Conservation (phyloP, 164 flowering plant genomes). For the Akebia trifoliata region DNA sequence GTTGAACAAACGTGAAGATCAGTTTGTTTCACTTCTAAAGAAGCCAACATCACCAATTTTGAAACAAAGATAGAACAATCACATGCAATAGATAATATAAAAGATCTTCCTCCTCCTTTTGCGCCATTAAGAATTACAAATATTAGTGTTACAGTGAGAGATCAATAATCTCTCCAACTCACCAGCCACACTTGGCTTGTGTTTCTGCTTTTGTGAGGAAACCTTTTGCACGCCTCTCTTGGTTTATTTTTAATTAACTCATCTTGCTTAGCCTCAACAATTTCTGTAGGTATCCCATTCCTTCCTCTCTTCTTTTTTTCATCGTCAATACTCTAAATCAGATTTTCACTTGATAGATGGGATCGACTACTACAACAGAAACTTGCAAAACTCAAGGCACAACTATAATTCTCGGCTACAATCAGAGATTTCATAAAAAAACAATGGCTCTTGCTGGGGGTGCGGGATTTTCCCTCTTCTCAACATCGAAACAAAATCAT, state of each 20-base stretch:
- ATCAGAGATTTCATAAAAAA: too few relatives aligned
- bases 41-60: not conserved
- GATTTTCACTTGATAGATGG: too few relatives aligned
- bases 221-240: slow-evolving; percentile 72
- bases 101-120: not conserved
- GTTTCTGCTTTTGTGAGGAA: slow-evolving; percentile 89
- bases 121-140: not conserved
- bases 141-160: too few relatives aligned
- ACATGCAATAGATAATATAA: not conserved
- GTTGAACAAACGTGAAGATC: not conserved
- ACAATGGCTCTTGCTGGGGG: too few relatives aligned
- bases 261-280: slow-evolving; percentile 96
- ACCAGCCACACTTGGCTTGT: slow-evolving; percentile 98
- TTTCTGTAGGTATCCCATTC: slow-evolving; percentile 55
- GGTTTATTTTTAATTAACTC: slow-evolving; percentile 89
- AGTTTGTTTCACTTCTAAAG: not conserved
- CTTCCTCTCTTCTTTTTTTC: slow-evolving; percentile 71
- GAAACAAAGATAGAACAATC: not conserved
- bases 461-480: too few relatives aligned
- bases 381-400: too few relatives aligned
- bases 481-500: too few relatives aligned
- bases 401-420: too few relatives aligned
- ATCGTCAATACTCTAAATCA: too few relatives aligned
- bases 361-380: too few relatives aligned
- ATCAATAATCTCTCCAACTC: slow-evolving; percentile 32